phyloP scores from a whole-genome alignment of 768 basidiomycete genomes.

The Tephrocybe sp. region DNA sequence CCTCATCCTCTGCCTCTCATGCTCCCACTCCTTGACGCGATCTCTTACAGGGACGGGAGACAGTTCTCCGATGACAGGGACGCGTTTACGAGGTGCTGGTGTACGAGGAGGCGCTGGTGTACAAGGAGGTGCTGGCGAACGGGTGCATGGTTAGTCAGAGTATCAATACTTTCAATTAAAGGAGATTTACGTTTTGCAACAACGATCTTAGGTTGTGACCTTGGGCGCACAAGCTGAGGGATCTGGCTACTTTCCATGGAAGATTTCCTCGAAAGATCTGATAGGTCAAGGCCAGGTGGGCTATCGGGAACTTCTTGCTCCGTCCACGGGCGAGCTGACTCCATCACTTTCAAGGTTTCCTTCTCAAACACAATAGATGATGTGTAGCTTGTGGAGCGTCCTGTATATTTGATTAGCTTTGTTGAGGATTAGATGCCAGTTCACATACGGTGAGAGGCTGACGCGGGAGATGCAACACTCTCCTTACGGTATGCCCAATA shows the following conservation, averaged over 20 bases:
- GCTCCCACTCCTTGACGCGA: conserved; percentile 75
- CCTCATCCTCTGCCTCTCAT: conserved; percentile 65
- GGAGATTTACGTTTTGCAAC: conserved; percentile 34
- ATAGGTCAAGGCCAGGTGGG: conserved; percentile 30
- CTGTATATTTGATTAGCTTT: conserved; percentile 24
- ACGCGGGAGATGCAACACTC: not conserved
- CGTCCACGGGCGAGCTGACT: conserved; percentile 32
- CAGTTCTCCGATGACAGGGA: conserved; percentile 35
- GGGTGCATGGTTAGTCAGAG: no score
- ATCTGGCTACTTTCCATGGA: conserved; percentile 11
- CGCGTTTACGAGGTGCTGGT: conserved; percentile 39
- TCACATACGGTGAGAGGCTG: conserved; percentile 43
- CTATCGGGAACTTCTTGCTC: conserved; percentile 28
- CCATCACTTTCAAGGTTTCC: conserved; percentile 41
- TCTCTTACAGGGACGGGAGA: conserved; percentile 56
- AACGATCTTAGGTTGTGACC: conserved; percentile 45
- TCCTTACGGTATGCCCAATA: conserved; percentile 55
- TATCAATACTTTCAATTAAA: no score
- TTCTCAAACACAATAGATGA: conserved; percentile 52
- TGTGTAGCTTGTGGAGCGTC: conserved; percentile 47
- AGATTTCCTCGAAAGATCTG: conserved; percentile 12
- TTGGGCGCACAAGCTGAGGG: conserved; percentile 28
- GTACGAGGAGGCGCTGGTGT: no score
- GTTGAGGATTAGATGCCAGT: not conserved
- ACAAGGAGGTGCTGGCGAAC: conserved; percentile 4